Percentiles rank a stretch among this genome's conserved stretches.
These are phyloP conservation scores for Phytophthora agathidicida DNA, from an alignment of 352 stramenopile genomes.

Conservation along the genomic window DNA sequence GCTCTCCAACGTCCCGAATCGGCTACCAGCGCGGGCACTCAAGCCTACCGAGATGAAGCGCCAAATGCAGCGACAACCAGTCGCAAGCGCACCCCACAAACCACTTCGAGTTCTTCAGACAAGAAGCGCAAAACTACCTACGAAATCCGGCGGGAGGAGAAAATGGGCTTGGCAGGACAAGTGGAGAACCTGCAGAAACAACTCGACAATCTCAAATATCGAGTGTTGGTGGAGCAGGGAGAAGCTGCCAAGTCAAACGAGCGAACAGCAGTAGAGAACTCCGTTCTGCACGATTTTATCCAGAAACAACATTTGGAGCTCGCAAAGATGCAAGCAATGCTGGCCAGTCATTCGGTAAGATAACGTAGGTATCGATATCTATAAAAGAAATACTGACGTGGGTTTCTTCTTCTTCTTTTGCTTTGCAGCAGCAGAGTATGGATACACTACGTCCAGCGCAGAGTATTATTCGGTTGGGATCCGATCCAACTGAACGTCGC, in stretches of 20 bases:
- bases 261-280: slow-evolving; percentile 12
- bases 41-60: no score
- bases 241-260: slow-evolving; percentile 35
- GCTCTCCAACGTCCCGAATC: not conserved
- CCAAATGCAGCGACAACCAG: slow-evolving; percentile 1
- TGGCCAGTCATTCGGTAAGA: slow-evolving; percentile 19
- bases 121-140: slow-evolving; percentile 43
- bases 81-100: slow-evolving; percentile 1
- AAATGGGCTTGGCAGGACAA: slow-evolving; percentile 27
- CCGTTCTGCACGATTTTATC: slow-evolving; percentile 34
- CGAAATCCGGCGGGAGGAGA: slow-evolving; percentile 41
- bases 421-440: slow-evolving; percentile 25
- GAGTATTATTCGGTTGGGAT: slow-evolving; percentile 24
- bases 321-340: slow-evolving; percentile 28
- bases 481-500: slow-evolving; percentile 30
- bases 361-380: not conserved
- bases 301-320: slow-evolving; percentile 34
- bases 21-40: slow-evolving; percentile 1
- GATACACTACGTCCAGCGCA: slow-evolving; percentile 16
- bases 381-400: not conserved
- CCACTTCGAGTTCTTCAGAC: not conserved
- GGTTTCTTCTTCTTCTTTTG: not conserved
- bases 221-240: slow-evolving; percentile 34
- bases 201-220: slow-evolving; percentile 44
- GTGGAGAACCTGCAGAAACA: slow-evolving; percentile 37